Base-by-base conservation (phyloP, 768 basidiomycete genomes). In the Amanita fuliginea region DNA sequence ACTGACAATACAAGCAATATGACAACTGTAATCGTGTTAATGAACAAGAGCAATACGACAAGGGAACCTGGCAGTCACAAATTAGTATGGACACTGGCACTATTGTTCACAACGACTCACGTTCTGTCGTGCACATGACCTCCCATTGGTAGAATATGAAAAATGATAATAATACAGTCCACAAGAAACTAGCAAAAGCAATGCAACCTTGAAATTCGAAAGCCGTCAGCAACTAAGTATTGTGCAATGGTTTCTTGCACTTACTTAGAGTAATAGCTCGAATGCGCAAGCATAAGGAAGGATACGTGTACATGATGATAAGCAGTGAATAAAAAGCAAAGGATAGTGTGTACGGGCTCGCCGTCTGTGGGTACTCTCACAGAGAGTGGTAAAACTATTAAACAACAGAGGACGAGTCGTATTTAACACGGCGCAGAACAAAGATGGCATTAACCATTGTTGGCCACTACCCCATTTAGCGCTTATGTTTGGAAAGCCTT, bases 71-170 rank as follows among this genome's bases (percentile, higher is more conserved):
- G 32, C 4, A 44, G 33, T 39, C 22, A 11, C 33, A 28, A 19
- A 16, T 16, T 19, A 42, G 16, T 22, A 32, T 10, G 32, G n/a
- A 16, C 13, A 8, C 9, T 5, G 5, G n/a, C n/a, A n/a, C n/a
- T 26, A 24, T 35, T 13, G 34, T n/a, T 24, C 7, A 19, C 35
- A 37, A 24, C 22, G 3, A 37, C 46, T 35, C 16, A 80, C 80
- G 68, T 63, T 72, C 73, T 24, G 71, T 61, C 24, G 39, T 35
- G 52, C 71, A 69, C n/a, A 72, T 63, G 41, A 64, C 54, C 32
- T 67, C 67, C 74, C 77, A 77, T 42, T 73, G 67, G 30, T 65
- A 52, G 51, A 67, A 80, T 2, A 71, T 54, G 46, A 73, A 65
- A 9, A 78, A 57, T 43, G 64, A 77, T 30, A 79, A 57, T 46